phyloP scores from a whole-genome alignment of 352 stramenopile species.

The Pythium periplocum region DNA sequence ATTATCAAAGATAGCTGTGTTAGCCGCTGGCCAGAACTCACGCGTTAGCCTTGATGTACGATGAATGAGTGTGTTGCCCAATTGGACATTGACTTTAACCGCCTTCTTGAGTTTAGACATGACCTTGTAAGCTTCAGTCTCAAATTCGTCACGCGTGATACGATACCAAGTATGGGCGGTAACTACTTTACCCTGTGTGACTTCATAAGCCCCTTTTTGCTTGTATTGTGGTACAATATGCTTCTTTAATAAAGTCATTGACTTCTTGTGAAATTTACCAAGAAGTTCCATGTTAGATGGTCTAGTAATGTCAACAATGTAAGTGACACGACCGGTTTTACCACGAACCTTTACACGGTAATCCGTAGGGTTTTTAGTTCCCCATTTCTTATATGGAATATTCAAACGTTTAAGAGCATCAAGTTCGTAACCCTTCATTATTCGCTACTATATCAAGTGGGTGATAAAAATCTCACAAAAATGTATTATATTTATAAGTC shows the following conservation, averaged over 20 bases:
- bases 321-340: not conserved
- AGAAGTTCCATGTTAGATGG: not conserved
- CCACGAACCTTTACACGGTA: not conserved
- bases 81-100: slow-evolving; percentile 14
- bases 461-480: too few species aligned
- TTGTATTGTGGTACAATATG: not conserved
- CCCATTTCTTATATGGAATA: slow-evolving; percentile 3
- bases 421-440: not conserved
- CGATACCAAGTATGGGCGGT: not conserved
- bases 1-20: slow-evolving; percentile 8
- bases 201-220: not conserved
- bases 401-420: not conserved
- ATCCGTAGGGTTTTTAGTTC: not conserved
- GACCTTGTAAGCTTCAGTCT: not conserved
- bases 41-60: not conserved
- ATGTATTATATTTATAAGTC: too few species aligned
- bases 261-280: slow-evolving; percentile 1
- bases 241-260: not conserved
- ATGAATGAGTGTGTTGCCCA: slow-evolving; percentile 10
- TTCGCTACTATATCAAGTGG: not conserved
- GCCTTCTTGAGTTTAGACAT: slow-evolving; percentile 1
- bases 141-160: not conserved
- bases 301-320: not conserved
- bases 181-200: not conserved
- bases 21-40: slow-evolving; percentile 9